Evolutionary conservation across 2,329 filamentous ascomycete species (phyloP).

Genomic region (Aureobasidium sp.): DNA sequence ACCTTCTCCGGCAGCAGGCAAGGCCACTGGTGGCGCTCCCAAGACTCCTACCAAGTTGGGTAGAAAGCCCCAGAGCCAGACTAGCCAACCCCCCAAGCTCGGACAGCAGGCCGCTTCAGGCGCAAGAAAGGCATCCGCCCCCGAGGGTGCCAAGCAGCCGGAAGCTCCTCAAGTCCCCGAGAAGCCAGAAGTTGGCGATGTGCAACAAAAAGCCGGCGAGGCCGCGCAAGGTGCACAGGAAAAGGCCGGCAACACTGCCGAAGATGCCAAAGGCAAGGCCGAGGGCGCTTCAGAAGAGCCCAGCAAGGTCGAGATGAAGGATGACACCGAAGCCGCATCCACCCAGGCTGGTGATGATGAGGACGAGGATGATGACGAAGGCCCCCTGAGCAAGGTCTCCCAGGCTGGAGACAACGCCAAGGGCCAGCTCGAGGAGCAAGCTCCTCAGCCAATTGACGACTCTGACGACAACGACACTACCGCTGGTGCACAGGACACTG

Average conservation of each 20-base stretch:
- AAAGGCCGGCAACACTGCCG: slow-evolving; percentile 23
- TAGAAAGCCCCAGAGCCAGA: slow-evolving; percentile 36
- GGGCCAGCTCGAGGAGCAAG: slow-evolving; percentile 38
- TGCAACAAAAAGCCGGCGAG: slow-evolving; percentile 28
- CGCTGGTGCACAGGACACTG: slow-evolving; percentile 38
- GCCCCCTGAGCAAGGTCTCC: slow-evolving; percentile 40
- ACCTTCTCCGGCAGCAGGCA: slow-evolving; percentile 45
- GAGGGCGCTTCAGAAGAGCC: slow-evolving; percentile 30
- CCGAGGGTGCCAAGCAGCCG: slow-evolving; percentile 24
- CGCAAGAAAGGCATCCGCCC: slow-evolving; percentile 21
- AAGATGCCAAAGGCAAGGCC: slow-evolving; percentile 35
- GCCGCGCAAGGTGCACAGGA: slow-evolving; percentile 23
- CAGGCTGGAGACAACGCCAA: slow-evolving; percentile 39
- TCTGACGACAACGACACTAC: slow-evolving; percentile 32
- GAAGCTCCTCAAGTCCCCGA: slow-evolving; percentile 26
- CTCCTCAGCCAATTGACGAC: slow-evolving; percentile 41
- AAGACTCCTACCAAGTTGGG: slow-evolving; percentile 47
- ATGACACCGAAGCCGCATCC: slow-evolving; percentile 27
- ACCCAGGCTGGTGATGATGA: slow-evolving; percentile 28
- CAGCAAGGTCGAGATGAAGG: slow-evolving; percentile 31
- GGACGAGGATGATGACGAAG: slow-evolving; percentile 31
- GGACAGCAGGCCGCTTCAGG: slow-evolving; percentile 32
- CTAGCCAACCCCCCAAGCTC: slow-evolving; percentile 33
- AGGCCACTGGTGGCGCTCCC: slow-evolving; percentile 37
- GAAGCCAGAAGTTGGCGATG: slow-evolving; percentile 28